Evolutionary conservation across 2,329 filamentous ascomycete genomes (phyloP).

Genomic region (Apiospora sp.): DNA sequence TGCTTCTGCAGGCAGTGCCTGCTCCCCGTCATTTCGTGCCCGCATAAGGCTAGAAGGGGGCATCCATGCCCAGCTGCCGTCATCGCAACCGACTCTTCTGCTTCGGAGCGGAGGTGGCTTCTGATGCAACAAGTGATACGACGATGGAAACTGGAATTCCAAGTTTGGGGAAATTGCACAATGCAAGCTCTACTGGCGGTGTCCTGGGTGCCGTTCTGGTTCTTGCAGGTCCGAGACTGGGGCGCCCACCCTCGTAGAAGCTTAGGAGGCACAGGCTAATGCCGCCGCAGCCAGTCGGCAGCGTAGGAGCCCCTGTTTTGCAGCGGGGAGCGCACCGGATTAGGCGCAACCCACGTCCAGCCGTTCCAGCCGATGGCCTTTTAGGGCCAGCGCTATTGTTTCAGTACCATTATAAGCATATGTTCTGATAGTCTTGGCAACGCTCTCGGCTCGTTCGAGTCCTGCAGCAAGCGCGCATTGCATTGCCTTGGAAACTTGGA

Average conservation of each 20-base stretch:
- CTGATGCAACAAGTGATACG: slow-evolving; percentile 31
- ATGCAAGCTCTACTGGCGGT: slow-evolving; percentile 30
- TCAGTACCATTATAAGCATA: slow-evolving; percentile 19
- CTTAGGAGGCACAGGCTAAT: slow-evolving; percentile 20
- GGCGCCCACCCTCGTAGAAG: background rate
- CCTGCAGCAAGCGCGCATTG: background rate
- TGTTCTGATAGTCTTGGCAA: slow-evolving; percentile 9
- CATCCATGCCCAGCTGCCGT: slow-evolving; percentile 20
- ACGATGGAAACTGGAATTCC: slow-evolving; percentile 31
- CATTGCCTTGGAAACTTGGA: slow-evolving; percentile 5
- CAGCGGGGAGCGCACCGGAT: slow-evolving; percentile 29
- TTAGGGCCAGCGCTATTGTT: background rate
- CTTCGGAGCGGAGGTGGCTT: slow-evolving; percentile 25
- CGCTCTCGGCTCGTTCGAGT: background rate
- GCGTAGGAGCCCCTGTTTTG: slow-evolving; percentile 24
- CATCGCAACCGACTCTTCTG: slow-evolving; percentile 20
- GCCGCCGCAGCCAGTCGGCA: slow-evolving; percentile 30
- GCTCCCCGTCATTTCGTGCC: slow-evolving; percentile 32
- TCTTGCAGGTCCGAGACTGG: background rate
- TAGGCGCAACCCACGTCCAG: slow-evolving; percentile 22
- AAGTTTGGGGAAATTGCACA: slow-evolving; percentile 37
- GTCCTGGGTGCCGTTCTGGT: background rate
- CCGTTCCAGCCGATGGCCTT: background rate
- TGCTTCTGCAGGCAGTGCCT: background rate
- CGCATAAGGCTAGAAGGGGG: slow-evolving; percentile 31